phyloP scores from a whole-genome alignment of 345 rosid species.

The Lepidium aucheri region DNA sequence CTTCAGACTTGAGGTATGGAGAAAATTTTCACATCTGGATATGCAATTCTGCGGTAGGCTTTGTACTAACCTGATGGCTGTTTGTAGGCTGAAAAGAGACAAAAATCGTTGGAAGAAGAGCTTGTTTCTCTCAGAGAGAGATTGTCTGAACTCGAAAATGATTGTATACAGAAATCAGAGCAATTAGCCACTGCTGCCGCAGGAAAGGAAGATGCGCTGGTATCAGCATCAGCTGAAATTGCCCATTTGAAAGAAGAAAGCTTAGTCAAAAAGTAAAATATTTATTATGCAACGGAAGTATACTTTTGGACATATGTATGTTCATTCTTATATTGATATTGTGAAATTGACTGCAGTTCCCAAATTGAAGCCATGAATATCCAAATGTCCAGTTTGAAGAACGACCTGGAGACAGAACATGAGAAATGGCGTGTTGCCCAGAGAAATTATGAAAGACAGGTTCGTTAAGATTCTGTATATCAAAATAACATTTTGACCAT shows the following conservation, averaged over 20 bases:
- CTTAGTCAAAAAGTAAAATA: slow-evolving; percentile 44
- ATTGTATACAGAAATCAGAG: slow-evolving; percentile 57
- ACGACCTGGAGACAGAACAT: slow-evolving; percentile 64
- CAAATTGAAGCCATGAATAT: slow-evolving; percentile 54
- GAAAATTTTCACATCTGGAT: not conserved
- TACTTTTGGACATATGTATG: not conserved
- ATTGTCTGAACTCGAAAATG: slow-evolving; percentile 66
- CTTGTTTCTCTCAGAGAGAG: slow-evolving; percentile 57
- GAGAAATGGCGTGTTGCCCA: slow-evolving; percentile 75
- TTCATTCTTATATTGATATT: slow-evolving; percentile 6
- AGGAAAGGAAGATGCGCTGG: slow-evolving; percentile 65
- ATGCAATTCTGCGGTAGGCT: not conserved
- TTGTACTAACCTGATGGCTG: not conserved
- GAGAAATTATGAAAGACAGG: slow-evolving; percentile 97
- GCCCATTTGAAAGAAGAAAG: slow-evolving; percentile 60
- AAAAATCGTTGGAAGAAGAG: slow-evolving; percentile 65
- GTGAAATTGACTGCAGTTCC: slow-evolving; percentile 43
- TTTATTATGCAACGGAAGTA: not conserved
- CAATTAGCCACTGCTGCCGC: slow-evolving; percentile 55
- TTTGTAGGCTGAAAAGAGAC: slow-evolving; percentile 61
- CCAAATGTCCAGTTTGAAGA: slow-evolving; percentile 55
- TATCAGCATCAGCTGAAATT: slow-evolving; percentile 58
- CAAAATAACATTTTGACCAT: not conserved
- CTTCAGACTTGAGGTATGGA: slow-evolving; percentile 66
- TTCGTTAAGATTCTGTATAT: slow-evolving; percentile 20